Base-by-base conservation (phyloP, 768 basidiomycete genomes). In the Trametes coccinea region DNA sequence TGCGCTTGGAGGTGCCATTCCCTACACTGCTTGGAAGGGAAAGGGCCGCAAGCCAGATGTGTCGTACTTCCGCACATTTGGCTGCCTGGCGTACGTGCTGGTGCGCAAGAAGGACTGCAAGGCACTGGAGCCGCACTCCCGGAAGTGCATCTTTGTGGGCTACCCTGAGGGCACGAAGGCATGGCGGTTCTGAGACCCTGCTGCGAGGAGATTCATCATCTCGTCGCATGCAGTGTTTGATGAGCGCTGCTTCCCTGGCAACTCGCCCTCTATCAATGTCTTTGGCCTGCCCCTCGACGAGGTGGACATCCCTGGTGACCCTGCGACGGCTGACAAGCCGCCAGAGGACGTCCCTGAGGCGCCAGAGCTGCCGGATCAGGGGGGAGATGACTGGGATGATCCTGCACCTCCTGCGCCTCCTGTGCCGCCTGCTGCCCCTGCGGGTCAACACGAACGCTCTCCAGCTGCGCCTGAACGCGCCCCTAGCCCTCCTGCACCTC, bases 51-150 rank as follows among this genome's bases (percentile, higher is more conserved):
- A 67, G 56, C 75, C 22, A 53, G 34, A 37, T 37, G 34, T 37
- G 34, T 37, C 34, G 11, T 67, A 77, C 63, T 68, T 80, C 27
- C 65, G 73, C 6, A 71, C 75, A 27, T 80, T 71, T 51, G 77
- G 79, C 2, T 79, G 76, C 52, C 64, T 63, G 44, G 75, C 76
- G 16, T 79, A 77, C 69, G 78, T 76, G 31, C 72, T 70, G 54
- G 66, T 77, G 6, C 73, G 71, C 54, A 74, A 73, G 56, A 71
- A 79, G 56, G 72, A 78, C 64, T 54, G 72, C 11, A 71, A 65
- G 41, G 64, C 51, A 0, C 61, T 70, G 46, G 51, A 61, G 45
- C 44, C 63, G 2, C 66, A 72, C 48, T 61, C 65, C 39, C 37
- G 63, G 33, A 73, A 77, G 66, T 79, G 79, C 56, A 56, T 75